phyloP scores from a whole-genome alignment of 1,284 basidiomycete species.

The Crepidotus sp. region DNA sequence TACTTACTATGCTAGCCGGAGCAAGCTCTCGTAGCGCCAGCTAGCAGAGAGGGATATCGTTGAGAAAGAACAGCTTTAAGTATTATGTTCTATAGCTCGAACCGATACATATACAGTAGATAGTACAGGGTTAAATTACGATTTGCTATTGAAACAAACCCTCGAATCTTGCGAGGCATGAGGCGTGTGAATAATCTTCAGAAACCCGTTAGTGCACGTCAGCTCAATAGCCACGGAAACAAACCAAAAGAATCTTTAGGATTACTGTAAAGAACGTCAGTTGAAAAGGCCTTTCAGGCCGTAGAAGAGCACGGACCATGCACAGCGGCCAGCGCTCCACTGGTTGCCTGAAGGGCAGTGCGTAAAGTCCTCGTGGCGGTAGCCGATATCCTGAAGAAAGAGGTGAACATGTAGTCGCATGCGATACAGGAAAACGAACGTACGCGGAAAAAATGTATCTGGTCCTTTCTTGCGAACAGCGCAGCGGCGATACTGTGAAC shows the following conservation, averaged over 20 bases:
- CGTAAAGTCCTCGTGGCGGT: conserved; percentile 39
- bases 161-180: conserved; percentile 17
- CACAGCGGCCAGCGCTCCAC: conserved; percentile 33
- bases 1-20: too few species aligned
- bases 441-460: conserved; percentile 70
- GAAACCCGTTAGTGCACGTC: not conserved
- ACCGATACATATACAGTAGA: not conserved
- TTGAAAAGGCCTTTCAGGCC: too few species aligned
- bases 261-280: conserved; percentile 18
- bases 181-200: conserved; percentile 6
- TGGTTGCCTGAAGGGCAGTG: conserved; percentile 42
- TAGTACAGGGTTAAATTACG: not conserved
- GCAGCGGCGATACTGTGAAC: conserved; percentile 77
- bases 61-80: too few species aligned
- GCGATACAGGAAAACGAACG: not conserved
- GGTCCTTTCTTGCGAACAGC: conserved; percentile 59
- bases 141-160: conserved; percentile 12
- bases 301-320: conserved; percentile 21
- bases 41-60: too few species aligned
- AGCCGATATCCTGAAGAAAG: conserved; percentile 20
- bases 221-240: not conserved
- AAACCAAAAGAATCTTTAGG: conserved; percentile 35
- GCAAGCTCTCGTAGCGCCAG: too few species aligned
- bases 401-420: not conserved
- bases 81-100: too few species aligned